These are phyloP conservation scores for Cladorrhinum sp. DNA, from an alignment of 2,329 filamentous ascomycete genomes.

Conservation along the genomic window DNA sequence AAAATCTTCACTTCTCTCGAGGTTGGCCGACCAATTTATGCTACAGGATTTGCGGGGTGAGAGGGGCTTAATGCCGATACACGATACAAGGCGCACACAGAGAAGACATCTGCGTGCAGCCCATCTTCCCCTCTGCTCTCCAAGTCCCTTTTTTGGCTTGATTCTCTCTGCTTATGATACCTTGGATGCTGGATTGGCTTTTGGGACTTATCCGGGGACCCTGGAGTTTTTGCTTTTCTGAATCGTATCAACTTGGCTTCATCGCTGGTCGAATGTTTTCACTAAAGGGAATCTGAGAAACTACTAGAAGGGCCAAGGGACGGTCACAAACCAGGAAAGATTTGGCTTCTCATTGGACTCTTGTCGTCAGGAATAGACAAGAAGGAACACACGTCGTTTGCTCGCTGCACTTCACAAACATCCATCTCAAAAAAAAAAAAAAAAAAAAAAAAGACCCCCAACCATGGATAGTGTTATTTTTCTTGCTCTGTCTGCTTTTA, in stretches of 20 bases:
- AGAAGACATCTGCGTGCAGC: constrained; percentile 24
- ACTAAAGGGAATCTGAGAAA: constrained; percentile 8
- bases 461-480: constrained; percentile 24
- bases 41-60: constrained; percentile 39
- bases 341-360: constrained; percentile 14
- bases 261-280: constrained; percentile 27
- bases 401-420: constrained; percentile 13
- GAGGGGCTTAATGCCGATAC: constrained; percentile 38
- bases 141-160: constrained; percentile 22
- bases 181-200: constrained; percentile 23
- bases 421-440: constrained; percentile 20
- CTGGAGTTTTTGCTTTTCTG: constrained; percentile 26
- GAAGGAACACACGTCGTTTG: constrained; percentile 21
- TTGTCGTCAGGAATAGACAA: constrained; percentile 22
- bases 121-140: constrained; percentile 32
- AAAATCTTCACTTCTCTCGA: constrained; percentile 49
- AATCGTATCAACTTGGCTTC: constrained; percentile 22
- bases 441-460: constrained; percentile 16
- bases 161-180: constrained; percentile 20
- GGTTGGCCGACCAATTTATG: constrained; percentile 49
- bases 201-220: constrained; percentile 19
- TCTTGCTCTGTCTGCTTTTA: constrained; percentile 25
- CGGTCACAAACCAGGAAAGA: constrained; percentile 17
- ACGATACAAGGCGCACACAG: constrained; percentile 25
- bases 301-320: constrained; percentile 6